These are phyloP conservation scores for Inga oerstediana DNA, from an alignment of 306 rosid genomes.

Conservation along the genomic window DNA sequence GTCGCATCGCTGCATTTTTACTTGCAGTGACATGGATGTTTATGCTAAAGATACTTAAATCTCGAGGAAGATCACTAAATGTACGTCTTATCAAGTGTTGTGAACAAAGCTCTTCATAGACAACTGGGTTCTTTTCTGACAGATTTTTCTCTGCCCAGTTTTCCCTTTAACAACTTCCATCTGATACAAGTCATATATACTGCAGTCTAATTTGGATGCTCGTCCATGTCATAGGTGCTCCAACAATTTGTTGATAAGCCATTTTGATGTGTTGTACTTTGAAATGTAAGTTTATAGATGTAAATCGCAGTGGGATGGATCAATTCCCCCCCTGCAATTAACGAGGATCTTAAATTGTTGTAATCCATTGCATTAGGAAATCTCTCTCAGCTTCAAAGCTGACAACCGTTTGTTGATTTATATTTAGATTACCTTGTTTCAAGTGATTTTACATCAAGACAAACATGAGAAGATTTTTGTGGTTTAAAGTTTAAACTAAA, in stretches of 20 bases:
- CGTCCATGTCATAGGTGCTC: neutral
- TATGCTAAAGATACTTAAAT: constrained; percentile 41
- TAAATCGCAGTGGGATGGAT: constrained; percentile 26
- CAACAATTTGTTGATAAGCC: constrained; percentile 47
- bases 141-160: neutral
- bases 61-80: constrained; percentile 28
- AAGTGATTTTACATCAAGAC: no score
- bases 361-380: neutral
- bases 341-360: neutral
- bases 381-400: neutral
- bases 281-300: constrained; percentile 33
- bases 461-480: no score
- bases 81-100: constrained; percentile 29
- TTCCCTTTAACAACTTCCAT: neutral
- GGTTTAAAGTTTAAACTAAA: no score
- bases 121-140: neutral
- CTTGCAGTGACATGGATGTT: constrained; percentile 63
- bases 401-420: neutral
- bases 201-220: neutral
- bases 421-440: no score
- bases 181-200: neutral
- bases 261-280: constrained; percentile 26
- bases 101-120: constrained; percentile 34
- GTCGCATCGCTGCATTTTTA: constrained; percentile 54
- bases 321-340: neutral